Percentiles rank a stretch among this genome's conserved stretches.
Evolutionary conservation across 140 eudicot species (phyloP).

Genomic region (Senecio squalidus): DNA sequence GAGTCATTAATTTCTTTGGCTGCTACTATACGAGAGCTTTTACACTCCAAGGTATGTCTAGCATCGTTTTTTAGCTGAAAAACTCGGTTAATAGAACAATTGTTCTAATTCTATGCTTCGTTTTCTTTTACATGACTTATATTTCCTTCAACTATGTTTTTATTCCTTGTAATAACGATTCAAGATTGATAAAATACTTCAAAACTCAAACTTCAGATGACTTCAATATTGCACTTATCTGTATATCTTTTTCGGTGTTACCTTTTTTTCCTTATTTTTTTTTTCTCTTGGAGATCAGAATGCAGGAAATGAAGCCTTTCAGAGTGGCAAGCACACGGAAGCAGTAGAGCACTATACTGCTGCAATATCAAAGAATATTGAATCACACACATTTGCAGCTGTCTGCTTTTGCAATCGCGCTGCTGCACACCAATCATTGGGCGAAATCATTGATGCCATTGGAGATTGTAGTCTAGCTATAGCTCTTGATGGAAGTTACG

Average conservation of each 20-base stretch:
- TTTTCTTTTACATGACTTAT: slow-evolving; percentile 10
- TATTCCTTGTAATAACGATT: background rate
- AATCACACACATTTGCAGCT: slow-evolving; percentile 87
- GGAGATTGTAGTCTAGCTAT: slow-evolving; percentile 94
- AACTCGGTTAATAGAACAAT: too few relatives aligned
- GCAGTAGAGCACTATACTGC: slow-evolving; percentile 84
- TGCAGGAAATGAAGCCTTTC: slow-evolving; percentile 90
- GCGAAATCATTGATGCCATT: slow-evolving; percentile 82
- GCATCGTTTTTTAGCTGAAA: slow-evolving; percentile 9
- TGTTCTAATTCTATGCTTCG: background rate
- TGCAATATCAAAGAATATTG: slow-evolving; percentile 72
- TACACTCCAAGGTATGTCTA: slow-evolving; percentile 59
- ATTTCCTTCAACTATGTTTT: background rate
- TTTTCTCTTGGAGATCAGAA: slow-evolving; percentile 32
- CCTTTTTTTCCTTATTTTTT: background rate
- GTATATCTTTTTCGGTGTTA: background rate
- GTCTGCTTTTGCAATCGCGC: slow-evolving; percentile 96
- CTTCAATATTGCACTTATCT: too few relatives aligned
- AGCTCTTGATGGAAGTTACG: slow-evolving; percentile 70
- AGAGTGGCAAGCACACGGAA: slow-evolving; percentile 58
- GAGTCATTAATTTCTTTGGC: slow-evolving; percentile 45
- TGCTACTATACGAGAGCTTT: slow-evolving; percentile 68
- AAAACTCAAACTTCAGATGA: background rate
- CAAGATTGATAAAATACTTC: background rate
- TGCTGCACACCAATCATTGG: slow-evolving; percentile 88